These are phyloP conservation scores for Mikania micrantha DNA, from an alignment of 129 eudicot species.

Conservation along the genomic window DNA sequence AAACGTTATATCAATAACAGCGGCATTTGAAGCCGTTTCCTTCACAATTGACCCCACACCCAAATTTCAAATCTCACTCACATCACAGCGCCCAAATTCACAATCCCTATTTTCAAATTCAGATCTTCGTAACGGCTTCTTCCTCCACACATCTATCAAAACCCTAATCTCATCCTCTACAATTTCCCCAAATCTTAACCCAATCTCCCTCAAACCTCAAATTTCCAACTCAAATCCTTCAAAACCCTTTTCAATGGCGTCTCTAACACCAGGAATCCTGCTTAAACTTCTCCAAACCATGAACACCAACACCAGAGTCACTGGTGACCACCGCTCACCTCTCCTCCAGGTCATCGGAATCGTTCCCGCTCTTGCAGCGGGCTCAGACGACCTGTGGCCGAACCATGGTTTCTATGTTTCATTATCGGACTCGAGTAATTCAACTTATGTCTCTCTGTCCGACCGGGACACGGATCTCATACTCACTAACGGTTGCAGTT, in stretches of 20 bases:
- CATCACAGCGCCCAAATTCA: slow-evolving; percentile 18
- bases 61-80: slow-evolving; percentile 22
- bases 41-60: neutral
- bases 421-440: slow-evolving; percentile 80
- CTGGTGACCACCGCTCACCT: slow-evolving; percentile 92
- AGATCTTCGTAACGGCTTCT: slow-evolving; percentile 30
- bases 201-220: slow-evolving; percentile 3
- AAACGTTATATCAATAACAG: neutral
- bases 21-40: slow-evolving; percentile 19
- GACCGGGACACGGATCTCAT: slow-evolving; percentile 77
- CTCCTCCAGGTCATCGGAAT: slow-evolving; percentile 89
- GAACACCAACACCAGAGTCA: slow-evolving; percentile 58
- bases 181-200: neutral
- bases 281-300: slow-evolving; percentile 81
- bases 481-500: slow-evolving; percentile 77
- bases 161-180: slow-evolving; percentile 17
- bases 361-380: slow-evolving; percentile 77
- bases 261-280: slow-evolving; percentile 79
- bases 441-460: slow-evolving; percentile 83
- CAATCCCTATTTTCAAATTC: slow-evolving; percentile 15
- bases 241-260: slow-evolving; percentile 53
- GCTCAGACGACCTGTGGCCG: slow-evolving; percentile 64
- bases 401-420: slow-evolving; percentile 74
- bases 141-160: slow-evolving; percentile 16
- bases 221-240: neutral